phyloP scores from a whole-genome alignment of 2,329 filamentous ascomycete species.

The Talaromyces sp. region DNA sequence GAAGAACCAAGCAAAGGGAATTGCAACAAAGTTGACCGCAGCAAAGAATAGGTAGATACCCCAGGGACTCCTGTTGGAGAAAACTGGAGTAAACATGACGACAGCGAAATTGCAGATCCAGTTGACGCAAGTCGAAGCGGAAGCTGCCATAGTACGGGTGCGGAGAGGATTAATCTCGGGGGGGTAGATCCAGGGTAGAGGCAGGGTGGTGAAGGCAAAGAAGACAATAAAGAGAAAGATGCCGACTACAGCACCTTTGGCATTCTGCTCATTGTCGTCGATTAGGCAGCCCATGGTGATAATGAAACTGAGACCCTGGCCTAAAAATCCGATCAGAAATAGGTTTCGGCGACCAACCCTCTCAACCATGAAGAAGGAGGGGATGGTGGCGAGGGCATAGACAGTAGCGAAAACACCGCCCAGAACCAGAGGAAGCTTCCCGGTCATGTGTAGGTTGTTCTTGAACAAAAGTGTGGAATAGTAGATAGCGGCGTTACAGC shows the following conservation, averaged over 20 bases:
- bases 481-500: constrained; percentile 53
- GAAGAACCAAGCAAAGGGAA: constrained; percentile 34
- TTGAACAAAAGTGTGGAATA: constrained; percentile 51
- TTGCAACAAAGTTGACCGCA: constrained; percentile 26
- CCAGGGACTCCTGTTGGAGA: constrained; percentile 31
- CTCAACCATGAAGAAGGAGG: constrained; percentile 52
- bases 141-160: constrained; percentile 54
- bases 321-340: constrained; percentile 26
- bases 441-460: constrained; percentile 41
- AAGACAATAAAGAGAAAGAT: constrained; percentile 65
- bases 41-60: constrained; percentile 36
- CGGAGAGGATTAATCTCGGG: constrained; percentile 53
- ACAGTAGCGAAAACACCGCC: constrained; percentile 54
- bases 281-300: constrained; percentile 29
- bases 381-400: constrained; percentile 42
- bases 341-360: constrained; percentile 38
- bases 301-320: constrained; percentile 31
- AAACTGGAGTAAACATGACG: constrained; percentile 36
- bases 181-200: constrained; percentile 56
- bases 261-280: constrained; percentile 16
- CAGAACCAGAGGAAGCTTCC: constrained; percentile 51
- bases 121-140: constrained; percentile 50
- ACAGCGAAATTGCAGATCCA: constrained; percentile 52
- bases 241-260: constrained; percentile 35
- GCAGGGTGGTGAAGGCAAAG: constrained; percentile 63